These are phyloP conservation scores for Penicillium brasilianum DNA, from an alignment of 2,329 filamentous ascomycete species.

Conservation along the genomic window DNA sequence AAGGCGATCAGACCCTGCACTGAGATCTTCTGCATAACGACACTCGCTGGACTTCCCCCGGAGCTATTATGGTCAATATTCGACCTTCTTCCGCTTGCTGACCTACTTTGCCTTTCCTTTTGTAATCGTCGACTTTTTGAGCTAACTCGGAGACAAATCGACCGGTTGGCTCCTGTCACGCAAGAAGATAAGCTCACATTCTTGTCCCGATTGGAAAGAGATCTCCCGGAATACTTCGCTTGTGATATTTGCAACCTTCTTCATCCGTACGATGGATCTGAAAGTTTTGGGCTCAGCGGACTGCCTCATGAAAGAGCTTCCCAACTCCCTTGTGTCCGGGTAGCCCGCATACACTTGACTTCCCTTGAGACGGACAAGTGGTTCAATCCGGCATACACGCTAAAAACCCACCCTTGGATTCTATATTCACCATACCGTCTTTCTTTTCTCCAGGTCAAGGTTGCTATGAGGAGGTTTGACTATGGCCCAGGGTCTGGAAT, in stretches of 20 bases:
- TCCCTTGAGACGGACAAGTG: too few relatives aligned
- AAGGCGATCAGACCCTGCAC: neutral
- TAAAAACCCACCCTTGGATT: too few relatives aligned
- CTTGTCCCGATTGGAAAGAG: constrained; percentile 19
- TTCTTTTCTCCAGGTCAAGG: too few relatives aligned
- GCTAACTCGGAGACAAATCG: neutral
- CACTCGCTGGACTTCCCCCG: constrained; percentile 8
- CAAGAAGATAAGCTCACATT: constrained; percentile 6
- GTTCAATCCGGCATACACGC: too few relatives aligned
- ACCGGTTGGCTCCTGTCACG: neutral
- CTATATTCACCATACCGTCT: too few relatives aligned
- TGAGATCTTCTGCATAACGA: neutral
- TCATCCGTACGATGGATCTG: too few relatives aligned
- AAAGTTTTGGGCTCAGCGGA: too few relatives aligned
- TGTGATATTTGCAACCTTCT: constrained; percentile 18
- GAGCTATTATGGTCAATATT: constrained; percentile 12
- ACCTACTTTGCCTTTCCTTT: constrained; percentile 15
- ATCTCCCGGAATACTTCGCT: constrained; percentile 21
- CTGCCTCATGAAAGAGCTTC: too few relatives aligned
- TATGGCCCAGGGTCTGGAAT: too few relatives aligned
- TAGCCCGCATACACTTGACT: too few relatives aligned
- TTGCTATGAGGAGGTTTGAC: too few relatives aligned
- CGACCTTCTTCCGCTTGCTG: constrained; percentile 13
- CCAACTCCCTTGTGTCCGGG: too few relatives aligned
- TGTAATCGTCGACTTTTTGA: constrained; percentile 16